Conservation (phyloP, 768 basidiomycete genomes). For the Dentipellis sp. region DNA sequence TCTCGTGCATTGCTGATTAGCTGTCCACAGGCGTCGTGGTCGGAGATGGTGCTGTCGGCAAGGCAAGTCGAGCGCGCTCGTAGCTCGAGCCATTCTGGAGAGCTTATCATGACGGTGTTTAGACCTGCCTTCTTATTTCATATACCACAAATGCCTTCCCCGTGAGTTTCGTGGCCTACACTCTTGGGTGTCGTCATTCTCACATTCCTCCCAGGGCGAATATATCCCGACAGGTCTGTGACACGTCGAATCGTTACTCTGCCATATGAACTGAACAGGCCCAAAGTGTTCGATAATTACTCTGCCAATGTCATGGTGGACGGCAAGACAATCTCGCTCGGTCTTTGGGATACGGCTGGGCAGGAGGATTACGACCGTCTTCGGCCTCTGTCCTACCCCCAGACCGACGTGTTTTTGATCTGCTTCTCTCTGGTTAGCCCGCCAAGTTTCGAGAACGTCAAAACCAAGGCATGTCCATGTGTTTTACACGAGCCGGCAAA, state of each 20-base stretch:
- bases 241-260: background rate
- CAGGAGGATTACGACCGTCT: slow-evolving; percentile 99
- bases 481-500: background rate
- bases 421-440: slow-evolving; percentile 98
- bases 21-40: slow-evolving; percentile 80
- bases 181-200: slow-evolving; percentile 5
- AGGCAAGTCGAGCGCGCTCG: slow-evolving; percentile 43
- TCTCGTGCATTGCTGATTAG: background rate
- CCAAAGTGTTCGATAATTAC: slow-evolving; percentile 95
- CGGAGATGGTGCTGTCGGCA: slow-evolving; percentile 97
- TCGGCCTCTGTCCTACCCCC: slow-evolving; percentile 95
- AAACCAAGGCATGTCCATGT: slow-evolving; percentile 70
- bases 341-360: slow-evolving; percentile 99
- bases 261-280: background rate
- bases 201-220: slow-evolving; percentile 56
- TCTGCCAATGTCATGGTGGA: slow-evolving; percentile 99
- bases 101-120: slow-evolving; percentile 16
- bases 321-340: slow-evolving; percentile 95
- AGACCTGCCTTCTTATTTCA: slow-evolving; percentile 99
- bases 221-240: slow-evolving; percentile 86
- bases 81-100: background rate
- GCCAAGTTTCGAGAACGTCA: slow-evolving; percentile 97
- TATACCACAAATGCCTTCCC: slow-evolving; percentile 99
- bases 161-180: slow-evolving; percentile 36
- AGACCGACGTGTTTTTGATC: slow-evolving; percentile 98